These are phyloP conservation scores for Telfairia occidentalis DNA, from an alignment of 331 rosid species.

Conservation along the genomic window DNA sequence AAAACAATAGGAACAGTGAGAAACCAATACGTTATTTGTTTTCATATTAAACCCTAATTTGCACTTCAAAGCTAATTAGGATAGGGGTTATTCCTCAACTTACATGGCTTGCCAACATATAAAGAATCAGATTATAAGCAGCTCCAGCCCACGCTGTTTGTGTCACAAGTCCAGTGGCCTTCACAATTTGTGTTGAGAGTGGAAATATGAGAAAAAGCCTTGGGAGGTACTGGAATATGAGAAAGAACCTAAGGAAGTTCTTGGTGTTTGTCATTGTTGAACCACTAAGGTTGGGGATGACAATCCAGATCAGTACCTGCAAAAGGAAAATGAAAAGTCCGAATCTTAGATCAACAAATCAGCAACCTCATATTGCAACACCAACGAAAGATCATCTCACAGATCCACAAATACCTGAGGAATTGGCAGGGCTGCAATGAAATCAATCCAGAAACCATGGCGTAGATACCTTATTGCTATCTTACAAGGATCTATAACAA, in stretches of 20 bases:
- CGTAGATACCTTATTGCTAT: slow-evolving; percentile 48
- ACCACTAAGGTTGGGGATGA: slow-evolving; percentile 66
- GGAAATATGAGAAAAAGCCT: slow-evolving; percentile 77
- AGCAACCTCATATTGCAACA: background rate
- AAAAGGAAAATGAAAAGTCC: background rate
- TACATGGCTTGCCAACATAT: slow-evolving; percentile 94
- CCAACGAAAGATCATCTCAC: background rate
- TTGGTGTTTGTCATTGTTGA: slow-evolving; percentile 69
- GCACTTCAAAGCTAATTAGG: background rate
- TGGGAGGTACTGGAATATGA: slow-evolving; percentile 70
- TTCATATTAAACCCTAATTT: background rate
- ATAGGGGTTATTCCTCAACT: slow-evolving; percentile 21
- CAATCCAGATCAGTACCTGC: slow-evolving; percentile 72
- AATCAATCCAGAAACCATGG: slow-evolving; percentile 55
- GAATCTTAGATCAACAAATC: background rate
- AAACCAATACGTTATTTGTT: background rate
- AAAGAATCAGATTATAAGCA: slow-evolving; percentile 76
- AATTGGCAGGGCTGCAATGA: slow-evolving; percentile 75
- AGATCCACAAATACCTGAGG: slow-evolving; percentile 48
- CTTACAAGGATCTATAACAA: slow-evolving; percentile 61
- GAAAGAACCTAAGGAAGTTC: slow-evolving; percentile 59
- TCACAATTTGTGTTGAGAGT: slow-evolving; percentile 64
- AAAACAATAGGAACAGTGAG: slow-evolving; percentile 3
- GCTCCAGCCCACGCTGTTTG: slow-evolving; percentile 96
- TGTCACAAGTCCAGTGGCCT: slow-evolving; percentile 75